Evolutionary conservation across 768 basidiomycete species (phyloP).

Genomic region (Suillus subaureus): DNA sequence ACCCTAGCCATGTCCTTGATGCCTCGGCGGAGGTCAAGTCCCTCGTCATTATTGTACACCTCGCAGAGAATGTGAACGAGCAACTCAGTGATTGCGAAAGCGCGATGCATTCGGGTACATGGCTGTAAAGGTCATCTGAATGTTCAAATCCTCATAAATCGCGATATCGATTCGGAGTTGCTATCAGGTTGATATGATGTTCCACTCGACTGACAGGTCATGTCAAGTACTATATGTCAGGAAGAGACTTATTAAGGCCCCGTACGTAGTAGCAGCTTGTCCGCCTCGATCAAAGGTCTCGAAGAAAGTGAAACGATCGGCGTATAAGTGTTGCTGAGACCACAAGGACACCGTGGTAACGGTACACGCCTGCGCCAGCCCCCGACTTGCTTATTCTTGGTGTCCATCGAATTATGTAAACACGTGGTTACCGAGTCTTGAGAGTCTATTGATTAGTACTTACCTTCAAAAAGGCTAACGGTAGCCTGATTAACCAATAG

Average conservation of each 20-base stretch:
- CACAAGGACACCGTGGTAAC: too few species aligned
- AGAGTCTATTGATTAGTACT: too few species aligned
- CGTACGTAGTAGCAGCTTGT: not conserved
- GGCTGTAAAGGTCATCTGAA: too few species aligned
- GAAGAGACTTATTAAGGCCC: not conserved
- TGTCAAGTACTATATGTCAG: not conserved
- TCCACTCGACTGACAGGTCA: not conserved
- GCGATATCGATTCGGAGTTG: not conserved
- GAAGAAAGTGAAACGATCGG: too few species aligned
- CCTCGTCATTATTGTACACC: not conserved
- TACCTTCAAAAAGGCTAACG: too few species aligned
- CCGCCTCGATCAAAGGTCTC: too few species aligned
- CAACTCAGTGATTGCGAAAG: conserved; percentile 3
- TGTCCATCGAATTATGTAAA: too few species aligned
- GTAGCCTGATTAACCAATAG: too few species aligned
- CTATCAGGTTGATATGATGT: not conserved
- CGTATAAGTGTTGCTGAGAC: too few species aligned
- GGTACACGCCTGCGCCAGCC: too few species aligned
- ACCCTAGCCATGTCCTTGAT: conserved; percentile 1
- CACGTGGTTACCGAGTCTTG: too few species aligned
- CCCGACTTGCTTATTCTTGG: too few species aligned
- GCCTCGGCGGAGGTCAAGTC: not conserved
- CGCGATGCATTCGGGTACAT: conserved; percentile 7
- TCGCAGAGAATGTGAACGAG: conserved; percentile 2
- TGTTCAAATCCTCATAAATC: not conserved